Evolutionary conservation across 2,329 filamentous ascomycete genomes (phyloP), one percentile per base, ranked within the genome.

Genomic region (Blastomyces parvus): DNA sequence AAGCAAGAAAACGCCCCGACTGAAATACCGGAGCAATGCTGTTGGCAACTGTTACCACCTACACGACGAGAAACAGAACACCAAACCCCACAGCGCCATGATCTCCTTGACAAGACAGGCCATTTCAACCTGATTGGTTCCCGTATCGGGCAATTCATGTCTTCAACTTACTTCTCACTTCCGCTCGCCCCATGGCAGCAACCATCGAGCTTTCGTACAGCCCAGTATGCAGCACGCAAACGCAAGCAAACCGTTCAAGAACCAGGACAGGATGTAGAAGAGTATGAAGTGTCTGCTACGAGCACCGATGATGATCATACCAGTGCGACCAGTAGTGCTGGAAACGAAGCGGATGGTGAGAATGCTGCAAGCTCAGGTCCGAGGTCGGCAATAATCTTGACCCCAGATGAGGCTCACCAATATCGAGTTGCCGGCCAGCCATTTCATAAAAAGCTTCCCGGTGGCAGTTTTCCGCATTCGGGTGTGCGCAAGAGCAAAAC

Each of bases 341-440:
- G 25, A 52, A 52, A 13, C 40, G 19, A 27, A 2, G 25, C 42
- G 5, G 33, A 50, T 52, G 60, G 22, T 27, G 48, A 13, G 22
- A 50, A 50, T 14, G 27, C n/a, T 27, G 30, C 42, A 50, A 13
- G 44, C 44, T 50, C 40, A 6, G 7, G 67, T 56, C 66, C 67
- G 4, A 66, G 64, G 17, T 62, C 68, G 14, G 69, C 72, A 22
- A 63, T 73, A 48, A 66, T 73, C 27, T 66, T 79, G 22, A 73
- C 76, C 9, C 77, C 77, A 9, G 70, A 74, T 56, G 77, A 79
- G 68, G 71, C 73, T 52, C 71, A 74, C 62, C 77, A 81, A 68
- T 78, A 78, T 68, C 74, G 75, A 63, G 67, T 78, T 63, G 75
- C 78, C 58, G 74, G 77, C 61, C 74, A 77, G 42, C 67, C 75